phyloP scores from a whole-genome alignment of 257 asterid genomes.

The Haberlea rhodopensis region DNA sequence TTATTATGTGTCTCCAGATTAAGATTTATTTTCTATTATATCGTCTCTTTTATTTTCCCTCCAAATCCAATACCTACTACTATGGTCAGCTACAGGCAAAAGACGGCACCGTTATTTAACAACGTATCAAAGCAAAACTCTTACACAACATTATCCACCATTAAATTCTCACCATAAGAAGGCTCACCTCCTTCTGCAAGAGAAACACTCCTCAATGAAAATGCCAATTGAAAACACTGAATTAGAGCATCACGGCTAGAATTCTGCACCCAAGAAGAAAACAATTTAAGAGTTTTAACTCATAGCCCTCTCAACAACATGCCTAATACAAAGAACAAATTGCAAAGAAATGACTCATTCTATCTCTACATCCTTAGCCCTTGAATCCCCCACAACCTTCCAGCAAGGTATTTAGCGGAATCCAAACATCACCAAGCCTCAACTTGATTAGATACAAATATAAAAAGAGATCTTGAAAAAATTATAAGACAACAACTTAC shows the following conservation, averaged over 20 bases:
- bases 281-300: conserved; percentile 3
- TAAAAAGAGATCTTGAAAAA: too few species aligned
- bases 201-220: conserved; percentile 61
- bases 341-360: background rate
- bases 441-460: too few species aligned
- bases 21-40: background rate
- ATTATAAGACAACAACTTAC: background rate
- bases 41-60: background rate
- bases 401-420: background rate
- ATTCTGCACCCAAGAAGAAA: conserved; percentile 46
- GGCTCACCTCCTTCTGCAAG: conserved; percentile 61
- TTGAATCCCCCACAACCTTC: background rate
- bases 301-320: background rate
- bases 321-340: conserved; percentile 5
- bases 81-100: background rate
- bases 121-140: conserved; percentile 8
- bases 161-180: conserved; percentile 7
- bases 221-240: conserved; percentile 83
- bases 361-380: background rate
- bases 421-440: background rate
- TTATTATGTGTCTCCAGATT: background rate
- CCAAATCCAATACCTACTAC: background rate
- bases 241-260: conserved; percentile 71
- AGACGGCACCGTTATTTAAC: background rate
- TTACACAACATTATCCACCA: background rate